These are phyloP conservation scores for Linanthus parryae DNA, from an alignment of 148 eudicot genomes.

Conservation along the genomic window DNA sequence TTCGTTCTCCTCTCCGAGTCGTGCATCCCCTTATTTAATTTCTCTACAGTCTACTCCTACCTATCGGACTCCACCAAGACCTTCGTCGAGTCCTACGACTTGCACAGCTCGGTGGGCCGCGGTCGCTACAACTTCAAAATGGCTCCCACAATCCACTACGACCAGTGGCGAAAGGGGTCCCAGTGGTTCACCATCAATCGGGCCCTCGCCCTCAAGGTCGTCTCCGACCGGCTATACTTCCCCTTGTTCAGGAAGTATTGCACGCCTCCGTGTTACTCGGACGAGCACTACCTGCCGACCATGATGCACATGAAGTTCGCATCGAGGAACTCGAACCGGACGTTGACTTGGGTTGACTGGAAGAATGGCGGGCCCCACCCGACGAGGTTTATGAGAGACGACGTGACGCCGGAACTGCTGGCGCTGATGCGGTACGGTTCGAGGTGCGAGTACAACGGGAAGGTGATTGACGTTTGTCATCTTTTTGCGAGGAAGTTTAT, in stretches of 20 bases:
- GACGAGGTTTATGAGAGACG: conserved; percentile 52
- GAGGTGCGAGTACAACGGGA: conserved; percentile 38
- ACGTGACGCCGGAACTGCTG: conserved; percentile 21
- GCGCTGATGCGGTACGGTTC: conserved; percentile 26
- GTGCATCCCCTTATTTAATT: no score
- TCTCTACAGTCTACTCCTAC: conserved; percentile 47
- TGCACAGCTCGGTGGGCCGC: no score
- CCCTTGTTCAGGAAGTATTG: no score
- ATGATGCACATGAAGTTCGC: conserved; percentile 64
- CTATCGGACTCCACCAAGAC: conserved; percentile 42
- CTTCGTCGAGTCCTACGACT: conserved; percentile 45
- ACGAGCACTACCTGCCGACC: conserved; percentile 90
- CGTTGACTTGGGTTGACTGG: conserved; percentile 90
- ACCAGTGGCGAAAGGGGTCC: conserved; percentile 70
- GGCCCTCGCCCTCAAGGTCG: no score
- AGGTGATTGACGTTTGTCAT: conserved; percentile 27
- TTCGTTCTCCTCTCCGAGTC: conserved; percentile 72
- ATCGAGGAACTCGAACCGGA: conserved; percentile 53
- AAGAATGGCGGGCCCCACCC: conserved; percentile 89
- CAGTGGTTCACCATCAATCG: no score
- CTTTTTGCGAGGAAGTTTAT: conserved; percentile 72
- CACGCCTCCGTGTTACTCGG: conserved; percentile 88
- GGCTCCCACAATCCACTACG: conserved; percentile 31
- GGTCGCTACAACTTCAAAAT: no score
- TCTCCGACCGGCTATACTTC: no score